These are phyloP conservation scores for Buddleja alternifolia DNA, from an alignment of 257 asterid species.

Conservation along the genomic window DNA sequence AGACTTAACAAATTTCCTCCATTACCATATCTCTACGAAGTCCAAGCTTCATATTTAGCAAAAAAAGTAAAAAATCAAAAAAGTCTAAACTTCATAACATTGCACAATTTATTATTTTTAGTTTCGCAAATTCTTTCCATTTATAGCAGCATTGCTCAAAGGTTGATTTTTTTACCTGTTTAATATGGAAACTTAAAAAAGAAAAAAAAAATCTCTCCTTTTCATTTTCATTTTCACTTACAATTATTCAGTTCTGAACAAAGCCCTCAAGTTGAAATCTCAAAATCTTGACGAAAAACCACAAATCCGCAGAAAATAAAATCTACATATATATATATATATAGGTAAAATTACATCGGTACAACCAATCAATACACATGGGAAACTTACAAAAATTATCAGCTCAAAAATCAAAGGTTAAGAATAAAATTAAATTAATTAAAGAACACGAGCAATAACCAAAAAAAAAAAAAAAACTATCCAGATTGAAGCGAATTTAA, in stretches of 20 bases:
- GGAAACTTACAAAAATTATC: neutral
- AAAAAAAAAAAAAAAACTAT: neutral
- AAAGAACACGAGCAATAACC: neutral
- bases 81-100: too few species aligned
- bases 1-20: neutral
- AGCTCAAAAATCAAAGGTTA: neutral
- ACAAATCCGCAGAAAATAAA: neutral
- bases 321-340: neutral
- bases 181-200: neutral
- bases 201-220: neutral
- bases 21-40: neutral
- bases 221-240: neutral
- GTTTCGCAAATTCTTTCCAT: neutral
- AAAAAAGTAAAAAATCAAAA: too few species aligned
- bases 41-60: too few species aligned
- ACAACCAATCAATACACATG: neutral
- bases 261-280: constrained; percentile 26
- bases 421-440: neutral
- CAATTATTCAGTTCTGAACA: constrained; percentile 9
- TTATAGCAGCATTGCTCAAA: constrained; percentile 22
- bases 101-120: too few species aligned
- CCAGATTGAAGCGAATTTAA: neutral
- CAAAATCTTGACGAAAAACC: constrained; percentile 2
- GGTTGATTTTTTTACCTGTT: neutral
- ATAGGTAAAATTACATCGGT: neutral